Conservation (phyloP, 257 asterid genomes). For the Thymus mandschuricus region DNA sequence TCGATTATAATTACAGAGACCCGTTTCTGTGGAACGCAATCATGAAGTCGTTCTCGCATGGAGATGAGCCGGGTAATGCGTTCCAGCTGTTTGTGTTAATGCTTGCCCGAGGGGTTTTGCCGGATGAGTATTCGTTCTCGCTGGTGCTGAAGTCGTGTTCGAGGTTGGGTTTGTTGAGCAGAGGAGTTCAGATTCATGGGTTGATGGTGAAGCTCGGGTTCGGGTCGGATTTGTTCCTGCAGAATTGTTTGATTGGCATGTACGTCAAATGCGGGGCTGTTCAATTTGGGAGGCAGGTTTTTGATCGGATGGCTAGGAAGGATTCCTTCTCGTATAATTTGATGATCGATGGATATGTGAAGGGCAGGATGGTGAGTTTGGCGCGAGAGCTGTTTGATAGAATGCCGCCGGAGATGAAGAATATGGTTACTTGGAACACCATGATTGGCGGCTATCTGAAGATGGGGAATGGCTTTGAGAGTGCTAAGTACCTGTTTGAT, state of each 20-base stretch:
- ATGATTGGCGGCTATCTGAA: constrained; percentile 67
- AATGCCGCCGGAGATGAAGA: constrained; percentile 60
- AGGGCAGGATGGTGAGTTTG: constrained; percentile 61
- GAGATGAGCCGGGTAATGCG: constrained; percentile 59
- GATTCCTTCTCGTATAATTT: constrained; percentile 76
- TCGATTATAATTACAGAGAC: constrained; percentile 41
- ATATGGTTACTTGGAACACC: constrained; percentile 78
- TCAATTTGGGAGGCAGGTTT: constrained; percentile 51
- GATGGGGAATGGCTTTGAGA: constrained; percentile 48
- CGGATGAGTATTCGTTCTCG: constrained; percentile 72
- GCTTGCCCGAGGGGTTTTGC: constrained; percentile 63
- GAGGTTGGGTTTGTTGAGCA: constrained; percentile 38
- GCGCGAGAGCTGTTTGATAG: constrained; percentile 65
- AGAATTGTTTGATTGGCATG: constrained; percentile 66
- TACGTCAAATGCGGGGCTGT: constrained; percentile 61
- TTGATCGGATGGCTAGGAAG: constrained; percentile 60
- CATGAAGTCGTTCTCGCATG: constrained; percentile 62
- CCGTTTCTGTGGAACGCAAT: constrained; percentile 77
- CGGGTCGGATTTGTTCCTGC: constrained; percentile 59
- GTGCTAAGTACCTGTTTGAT: constrained; percentile 59
- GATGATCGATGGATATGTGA: constrained; percentile 86
- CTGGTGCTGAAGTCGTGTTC: constrained; percentile 75
- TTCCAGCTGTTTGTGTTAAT: constrained; percentile 62
- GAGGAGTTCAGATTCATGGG: constrained; percentile 82
- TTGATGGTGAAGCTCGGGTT: constrained; percentile 60